Evolutionary conservation across 2,329 filamentous ascomycete species (phyloP), one percentile per base, ranked within the genome.

Genomic region (Penicillium sp.): DNA sequence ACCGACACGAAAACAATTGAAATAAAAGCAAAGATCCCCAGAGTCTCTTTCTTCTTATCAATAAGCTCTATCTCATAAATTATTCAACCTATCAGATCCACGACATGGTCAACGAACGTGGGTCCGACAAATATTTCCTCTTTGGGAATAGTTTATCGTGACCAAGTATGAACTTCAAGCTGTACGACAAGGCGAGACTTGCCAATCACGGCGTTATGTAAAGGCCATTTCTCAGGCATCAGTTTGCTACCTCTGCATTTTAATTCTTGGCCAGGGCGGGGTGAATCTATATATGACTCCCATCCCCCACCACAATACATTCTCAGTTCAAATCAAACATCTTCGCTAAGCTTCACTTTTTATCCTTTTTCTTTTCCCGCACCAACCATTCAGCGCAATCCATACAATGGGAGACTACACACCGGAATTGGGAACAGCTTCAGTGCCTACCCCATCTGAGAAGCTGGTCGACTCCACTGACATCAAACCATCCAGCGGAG

Each of bases 51-150:
- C 17, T 31, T 49, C 38, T 56, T 56, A 52, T 52, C 54, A 52
- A 38, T 38, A 43, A 40, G 23, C 21, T 51, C 40, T 13, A 31
- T 52, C 21, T 21, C 9, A 15, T 19, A n/a, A 12, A 21, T 15
- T 23, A 4, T 42, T 19, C 21, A 21, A 3, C 54, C 54, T 45
- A 56, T 56, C 54, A 50, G 6, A 31, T 56, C 8, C 3, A 40
- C 9, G 19, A 5, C 21, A 13, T 3, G 13, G 23, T 23, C 40
- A 17, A n/a, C 4, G 6, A 45, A 23, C 19, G 59, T 65, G 65
- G 64, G 62, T 64, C 65, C 64, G 64, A 67, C 64, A 65, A 66
- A 65, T 37, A 60, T 62, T 65, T 64, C 65, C 65, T 54, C 54
- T 65, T 67, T 35, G 37, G 59, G 65, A 23, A 21, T 65, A 62